These are phyloP conservation scores for Cordyceps cicadae DNA, from an alignment of 2,329 filamentous ascomycete species.

Conservation along the genomic window DNA sequence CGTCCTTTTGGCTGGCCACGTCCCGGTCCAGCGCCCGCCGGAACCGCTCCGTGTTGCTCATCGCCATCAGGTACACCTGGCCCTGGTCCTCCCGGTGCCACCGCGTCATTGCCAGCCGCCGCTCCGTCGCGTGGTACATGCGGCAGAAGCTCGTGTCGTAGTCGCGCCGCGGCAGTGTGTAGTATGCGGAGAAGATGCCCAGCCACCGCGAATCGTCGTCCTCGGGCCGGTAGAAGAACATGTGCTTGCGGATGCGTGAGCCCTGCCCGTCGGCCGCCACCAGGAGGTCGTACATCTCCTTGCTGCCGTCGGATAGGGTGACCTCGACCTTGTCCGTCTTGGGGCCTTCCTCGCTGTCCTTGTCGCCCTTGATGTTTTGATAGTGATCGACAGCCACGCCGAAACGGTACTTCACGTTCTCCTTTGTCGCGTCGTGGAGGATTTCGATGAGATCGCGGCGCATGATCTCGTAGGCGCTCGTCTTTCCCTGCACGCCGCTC, in stretches of 20 bases:
- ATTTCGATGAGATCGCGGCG: constrained; percentile 44
- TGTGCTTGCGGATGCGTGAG: constrained; percentile 15
- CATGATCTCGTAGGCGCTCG: constrained; percentile 50
- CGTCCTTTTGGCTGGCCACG: constrained; percentile 2
- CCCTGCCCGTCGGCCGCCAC: constrained; percentile 45
- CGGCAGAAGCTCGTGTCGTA: constrained; percentile 9
- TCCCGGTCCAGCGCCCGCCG: constrained; percentile 6
- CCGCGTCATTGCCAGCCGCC: constrained; percentile 9
- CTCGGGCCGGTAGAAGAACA: constrained; percentile 8
- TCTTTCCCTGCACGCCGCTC: constrained; percentile 35
- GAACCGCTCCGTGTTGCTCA: constrained; percentile 7
- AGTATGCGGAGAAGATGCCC: constrained; percentile 8
- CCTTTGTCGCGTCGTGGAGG: constrained; percentile 33
- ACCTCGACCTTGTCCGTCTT: constrained; percentile 16
- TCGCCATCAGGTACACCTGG: constrained; percentile 7
- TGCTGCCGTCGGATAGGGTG: constrained; percentile 35
- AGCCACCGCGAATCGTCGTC: constrained; percentile 4
- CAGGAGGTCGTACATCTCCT: constrained; percentile 39
- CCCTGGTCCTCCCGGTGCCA: constrained; percentile 4
- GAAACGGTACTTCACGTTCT: constrained; percentile 21
- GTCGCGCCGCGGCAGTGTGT: constrained; percentile 4
- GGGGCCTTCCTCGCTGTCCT: constrained; percentile 20
- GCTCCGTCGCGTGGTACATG: constrained; percentile 7
- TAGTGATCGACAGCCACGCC: constrained; percentile 23
- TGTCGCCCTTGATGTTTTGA: constrained; percentile 16